These are phyloP conservation scores for Neofusicoccum sp. DNA, from an alignment of 2,329 filamentous ascomycete species.

Conservation along the genomic window DNA sequence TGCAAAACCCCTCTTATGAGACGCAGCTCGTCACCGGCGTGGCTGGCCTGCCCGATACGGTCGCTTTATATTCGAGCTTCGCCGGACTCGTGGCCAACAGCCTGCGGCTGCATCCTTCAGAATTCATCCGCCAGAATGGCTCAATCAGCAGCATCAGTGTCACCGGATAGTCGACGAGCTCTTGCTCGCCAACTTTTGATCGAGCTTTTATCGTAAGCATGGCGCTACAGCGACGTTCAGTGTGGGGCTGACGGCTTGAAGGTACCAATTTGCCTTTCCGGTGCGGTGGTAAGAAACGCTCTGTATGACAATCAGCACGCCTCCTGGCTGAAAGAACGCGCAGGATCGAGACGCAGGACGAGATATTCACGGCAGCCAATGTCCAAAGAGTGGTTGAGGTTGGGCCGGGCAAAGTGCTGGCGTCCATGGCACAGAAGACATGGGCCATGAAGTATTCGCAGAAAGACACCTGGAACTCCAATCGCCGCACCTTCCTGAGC, in stretches of 20 bases:
- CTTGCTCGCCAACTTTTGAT: too few species aligned
- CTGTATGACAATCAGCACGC: neutral
- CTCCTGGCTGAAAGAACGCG: neutral
- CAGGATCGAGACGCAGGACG: constrained; percentile 18
- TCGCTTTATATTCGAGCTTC: too few species aligned
- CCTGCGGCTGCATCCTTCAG: too few species aligned
- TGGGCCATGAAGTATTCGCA: neutral
- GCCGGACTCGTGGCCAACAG: too few species aligned
- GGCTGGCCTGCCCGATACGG: too few species aligned
- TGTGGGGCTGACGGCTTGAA: neutral
- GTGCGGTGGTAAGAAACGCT: neutral
- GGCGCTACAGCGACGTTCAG: too few species aligned
- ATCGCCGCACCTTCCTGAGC: neutral
- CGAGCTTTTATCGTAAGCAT: neutral
- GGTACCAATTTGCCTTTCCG: neutral
- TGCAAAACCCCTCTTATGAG: too few species aligned
- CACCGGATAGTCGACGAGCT: too few species aligned
- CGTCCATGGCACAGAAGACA: constrained; percentile 9
- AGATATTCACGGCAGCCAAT: neutral
- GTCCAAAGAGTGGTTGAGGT: neutral
- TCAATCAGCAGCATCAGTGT: too few species aligned
- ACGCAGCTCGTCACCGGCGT: too few species aligned
- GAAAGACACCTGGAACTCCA: neutral
- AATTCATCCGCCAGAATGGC: too few species aligned
- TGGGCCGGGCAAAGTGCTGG: constrained; percentile 1